Conservation (phyloP, 78 protist genomes). For the Dictyostelium citrinum region DNA sequence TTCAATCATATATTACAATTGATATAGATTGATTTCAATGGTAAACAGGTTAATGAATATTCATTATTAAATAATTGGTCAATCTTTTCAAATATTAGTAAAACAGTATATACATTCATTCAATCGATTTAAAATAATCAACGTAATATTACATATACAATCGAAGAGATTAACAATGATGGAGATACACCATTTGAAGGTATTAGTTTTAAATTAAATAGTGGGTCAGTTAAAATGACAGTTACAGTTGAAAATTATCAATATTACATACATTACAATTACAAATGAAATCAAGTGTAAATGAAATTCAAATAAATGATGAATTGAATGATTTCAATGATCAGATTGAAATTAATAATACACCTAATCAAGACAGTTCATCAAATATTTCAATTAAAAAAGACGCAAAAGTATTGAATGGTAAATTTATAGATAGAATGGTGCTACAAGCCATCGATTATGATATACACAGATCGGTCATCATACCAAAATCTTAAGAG, state of each 20-base stretch:
- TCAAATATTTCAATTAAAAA: neutral
- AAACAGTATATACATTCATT: neutral
- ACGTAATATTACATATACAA: neutral
- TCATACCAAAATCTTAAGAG: too few species aligned
- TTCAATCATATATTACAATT: neutral
- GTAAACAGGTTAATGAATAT: neutral
- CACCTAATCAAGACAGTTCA: neutral
- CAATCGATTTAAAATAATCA: neutral
- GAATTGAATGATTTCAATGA: neutral
- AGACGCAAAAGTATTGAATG: neutral
- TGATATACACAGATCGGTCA: too few species aligned
- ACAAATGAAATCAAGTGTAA: neutral
- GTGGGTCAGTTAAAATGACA: neutral
- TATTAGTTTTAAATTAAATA: neutral
- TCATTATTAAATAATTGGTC: neutral
- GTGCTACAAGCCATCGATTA: too few species aligned
- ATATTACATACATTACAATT: neutral
- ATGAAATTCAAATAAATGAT: neutral
- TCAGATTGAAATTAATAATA: neutral
- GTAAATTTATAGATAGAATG: neutral
- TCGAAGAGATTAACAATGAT: neutral
- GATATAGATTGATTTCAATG: neutral
- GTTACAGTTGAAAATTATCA: neutral
- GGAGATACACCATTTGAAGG: neutral
- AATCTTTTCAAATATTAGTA: neutral